Evolutionary conservation across 2,329 filamentous ascomycete species (phyloP), one percentile per base, ranked within the genome.

Genomic region (Fusarium poae): DNA sequence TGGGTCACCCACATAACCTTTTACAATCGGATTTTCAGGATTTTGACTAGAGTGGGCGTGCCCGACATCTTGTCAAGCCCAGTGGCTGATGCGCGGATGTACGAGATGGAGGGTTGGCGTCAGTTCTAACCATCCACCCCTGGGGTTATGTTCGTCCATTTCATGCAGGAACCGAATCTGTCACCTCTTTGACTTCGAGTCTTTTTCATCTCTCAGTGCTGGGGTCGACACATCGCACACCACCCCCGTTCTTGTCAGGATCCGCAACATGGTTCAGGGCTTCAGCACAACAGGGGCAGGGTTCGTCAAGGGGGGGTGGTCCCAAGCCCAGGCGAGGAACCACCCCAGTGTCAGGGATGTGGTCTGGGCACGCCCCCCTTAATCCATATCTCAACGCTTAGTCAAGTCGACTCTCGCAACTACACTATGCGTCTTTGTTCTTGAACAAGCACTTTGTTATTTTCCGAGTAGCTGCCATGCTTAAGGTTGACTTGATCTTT

Each of bases 131-230:
- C 20, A 15, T 49, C 29, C 68, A 71, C 71, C 59, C 72, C 60
- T 15, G 62, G 70, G 66, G 70, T 66, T 45, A 21, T 30, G 59
- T 65, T 71, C 62, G 57, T 67, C 35, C 50, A 60, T 5, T 42
- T 65, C 57, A 73, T 74, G 70, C 71, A 74, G 71, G 72, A 69
- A 64, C 69, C 61, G 64, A 71, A 65, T 34, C 57, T 43, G 39
- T 54, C 39, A 43, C 39, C 27, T 54, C 29, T 42, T 50, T 60
- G 29, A 49, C 35, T 18, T 45, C 49, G 55, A 54, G 34, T 34
- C 42, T 25, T 39, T 11, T 40, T 48, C 23, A 43, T 46, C 27
- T 29, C 18, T 35, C 23, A 39, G 27, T 45, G 11, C 34, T 53
- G 54, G 54, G 21, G 57, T 57, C 44, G 7, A 50, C 21, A 40